Percentiles rank a stretch among this genome's conserved stretches.
These are phyloP conservation scores for Nitzschia putrida DNA, from an alignment of 108 stramenopile species.

Conservation along the genomic window DNA sequence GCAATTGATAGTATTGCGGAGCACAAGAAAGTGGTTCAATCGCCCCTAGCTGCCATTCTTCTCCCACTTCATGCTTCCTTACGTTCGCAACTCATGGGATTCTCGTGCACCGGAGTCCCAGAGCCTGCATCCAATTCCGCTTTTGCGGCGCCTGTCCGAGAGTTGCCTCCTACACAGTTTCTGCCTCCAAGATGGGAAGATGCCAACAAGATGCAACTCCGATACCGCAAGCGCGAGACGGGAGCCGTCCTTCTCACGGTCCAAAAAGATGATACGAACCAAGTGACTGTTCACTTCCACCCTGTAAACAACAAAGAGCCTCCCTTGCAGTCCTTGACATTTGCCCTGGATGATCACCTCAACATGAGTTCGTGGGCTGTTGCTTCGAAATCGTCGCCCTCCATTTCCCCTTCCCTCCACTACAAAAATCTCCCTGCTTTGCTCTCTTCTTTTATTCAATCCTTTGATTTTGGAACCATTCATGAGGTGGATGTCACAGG, in stretches of 20 bases:
- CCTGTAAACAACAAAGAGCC: slow-evolving; percentile 43
- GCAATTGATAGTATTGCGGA: slow-evolving; percentile 54
- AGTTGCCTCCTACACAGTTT: slow-evolving; percentile 58
- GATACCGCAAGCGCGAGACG: slow-evolving; percentile 56
- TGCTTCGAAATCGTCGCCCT: slow-evolving; percentile 22
- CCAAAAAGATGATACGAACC: not conserved
- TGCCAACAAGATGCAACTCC: slow-evolving; percentile 27
- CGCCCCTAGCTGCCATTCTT: slow-evolving; percentile 67
- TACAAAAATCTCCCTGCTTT: slow-evolving; percentile 61
- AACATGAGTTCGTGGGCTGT: slow-evolving; percentile 67
- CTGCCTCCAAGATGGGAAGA: slow-evolving; percentile 69
- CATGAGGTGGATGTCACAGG: slow-evolving; percentile 24
- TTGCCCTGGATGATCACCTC: slow-evolving; percentile 58
- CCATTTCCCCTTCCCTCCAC: slow-evolving; percentile 60
- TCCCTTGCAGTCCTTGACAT: slow-evolving; percentile 31
- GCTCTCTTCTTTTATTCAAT: slow-evolving; percentile 47
- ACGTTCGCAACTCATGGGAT: slow-evolving; percentile 42
- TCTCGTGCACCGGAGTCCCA: slow-evolving; percentile 72
- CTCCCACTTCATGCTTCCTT: slow-evolving; percentile 68
- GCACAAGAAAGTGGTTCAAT: slow-evolving; percentile 35
- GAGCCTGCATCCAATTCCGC: slow-evolving; percentile 9
- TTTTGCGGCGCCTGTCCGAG: slow-evolving; percentile 81
- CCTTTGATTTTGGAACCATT: slow-evolving; percentile 57
- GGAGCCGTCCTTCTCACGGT: slow-evolving; percentile 47
- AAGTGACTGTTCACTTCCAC: slow-evolving; percentile 20